Conservation (phyloP, 345 rosid species). For the Physaria fendleri region DNA sequence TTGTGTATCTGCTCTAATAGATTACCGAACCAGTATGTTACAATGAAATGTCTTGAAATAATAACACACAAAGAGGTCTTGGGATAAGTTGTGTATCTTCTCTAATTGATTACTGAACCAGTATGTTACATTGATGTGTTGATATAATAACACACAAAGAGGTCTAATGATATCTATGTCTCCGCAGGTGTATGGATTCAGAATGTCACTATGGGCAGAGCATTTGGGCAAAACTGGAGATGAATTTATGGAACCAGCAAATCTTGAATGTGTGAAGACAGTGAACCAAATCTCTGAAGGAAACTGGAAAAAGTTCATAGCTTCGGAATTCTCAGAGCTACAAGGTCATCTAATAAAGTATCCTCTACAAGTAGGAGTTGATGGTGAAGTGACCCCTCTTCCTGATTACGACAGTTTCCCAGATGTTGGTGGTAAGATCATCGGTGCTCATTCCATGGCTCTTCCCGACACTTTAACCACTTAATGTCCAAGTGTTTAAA, state of each 20-base stretch:
- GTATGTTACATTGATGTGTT: not conserved
- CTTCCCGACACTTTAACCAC: slow-evolving; percentile 77
- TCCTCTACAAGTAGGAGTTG: slow-evolving; percentile 48
- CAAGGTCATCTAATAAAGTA: slow-evolving; percentile 89
- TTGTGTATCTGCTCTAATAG: not conserved
- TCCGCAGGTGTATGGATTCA: slow-evolving; percentile 73
- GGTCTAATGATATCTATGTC: not conserved
- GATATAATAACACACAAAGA: not conserved
- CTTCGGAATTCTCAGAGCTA: slow-evolving; percentile 19
- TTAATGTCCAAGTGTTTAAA: slow-evolving; percentile 18
- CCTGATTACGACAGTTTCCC: slow-evolving; percentile 68
- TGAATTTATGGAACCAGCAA: slow-evolving; percentile 44
- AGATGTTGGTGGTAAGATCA: slow-evolving; percentile 75
- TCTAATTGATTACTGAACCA: not conserved
- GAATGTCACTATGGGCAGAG: slow-evolving; percentile 94
- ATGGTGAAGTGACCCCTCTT: slow-evolving; percentile 56
- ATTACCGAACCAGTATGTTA: too few species aligned
- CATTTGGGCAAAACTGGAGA: slow-evolving; percentile 54
- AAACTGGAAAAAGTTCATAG: slow-evolving; percentile 62
- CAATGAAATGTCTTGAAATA: too few species aligned
- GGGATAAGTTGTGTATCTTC: not conserved
- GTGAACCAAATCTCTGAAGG: slow-evolving; percentile 52
- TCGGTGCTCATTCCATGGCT: slow-evolving; percentile 49
- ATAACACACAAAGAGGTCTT: too few species aligned
- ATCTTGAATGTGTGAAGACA: slow-evolving; percentile 48